Evolutionary conservation across 495 filamentous ascomycete genomes (phyloP).

Genomic region (Xylaria acuta): DNA sequence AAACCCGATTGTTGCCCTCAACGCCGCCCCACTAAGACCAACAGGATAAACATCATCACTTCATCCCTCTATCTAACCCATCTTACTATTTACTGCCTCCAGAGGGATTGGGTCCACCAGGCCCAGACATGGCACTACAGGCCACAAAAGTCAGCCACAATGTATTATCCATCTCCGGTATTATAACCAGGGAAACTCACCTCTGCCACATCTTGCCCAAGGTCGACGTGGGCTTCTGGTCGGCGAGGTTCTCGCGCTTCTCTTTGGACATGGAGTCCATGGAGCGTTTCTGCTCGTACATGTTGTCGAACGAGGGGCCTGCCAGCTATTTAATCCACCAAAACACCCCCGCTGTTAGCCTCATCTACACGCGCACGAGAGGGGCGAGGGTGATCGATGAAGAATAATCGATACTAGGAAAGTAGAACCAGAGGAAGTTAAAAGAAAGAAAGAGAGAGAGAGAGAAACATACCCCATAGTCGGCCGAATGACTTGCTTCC

Average conservation of each 20-base stretch:
- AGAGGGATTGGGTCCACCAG: neutral
- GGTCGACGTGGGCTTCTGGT: neutral
- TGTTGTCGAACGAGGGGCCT: neutral
- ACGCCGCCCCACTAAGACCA: no score
- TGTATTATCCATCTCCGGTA: neutral
- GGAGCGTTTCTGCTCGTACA: conserved; percentile 8
- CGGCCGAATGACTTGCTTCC: neutral
- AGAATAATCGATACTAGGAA: no score
- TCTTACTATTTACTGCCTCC: neutral
- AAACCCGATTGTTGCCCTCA: no score
- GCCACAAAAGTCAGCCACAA: neutral
- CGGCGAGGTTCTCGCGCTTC: conserved; percentile 9
- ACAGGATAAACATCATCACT: no score
- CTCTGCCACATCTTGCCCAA: conserved; percentile 8
- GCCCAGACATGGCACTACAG: neutral
- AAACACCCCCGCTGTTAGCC: neutral
- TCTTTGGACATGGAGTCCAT: neutral
- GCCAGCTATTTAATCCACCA: conserved; percentile 2
- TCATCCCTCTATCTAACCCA: neutral
- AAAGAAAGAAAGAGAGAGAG: neutral
- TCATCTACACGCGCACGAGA: neutral
- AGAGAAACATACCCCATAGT: neutral
- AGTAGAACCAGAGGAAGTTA: no score
- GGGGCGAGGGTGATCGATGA: neutral
- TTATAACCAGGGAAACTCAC: neutral